Conservation (phyloP, 495 filamentous ascomycete species). For the Sabuloglossum arenarium region DNA sequence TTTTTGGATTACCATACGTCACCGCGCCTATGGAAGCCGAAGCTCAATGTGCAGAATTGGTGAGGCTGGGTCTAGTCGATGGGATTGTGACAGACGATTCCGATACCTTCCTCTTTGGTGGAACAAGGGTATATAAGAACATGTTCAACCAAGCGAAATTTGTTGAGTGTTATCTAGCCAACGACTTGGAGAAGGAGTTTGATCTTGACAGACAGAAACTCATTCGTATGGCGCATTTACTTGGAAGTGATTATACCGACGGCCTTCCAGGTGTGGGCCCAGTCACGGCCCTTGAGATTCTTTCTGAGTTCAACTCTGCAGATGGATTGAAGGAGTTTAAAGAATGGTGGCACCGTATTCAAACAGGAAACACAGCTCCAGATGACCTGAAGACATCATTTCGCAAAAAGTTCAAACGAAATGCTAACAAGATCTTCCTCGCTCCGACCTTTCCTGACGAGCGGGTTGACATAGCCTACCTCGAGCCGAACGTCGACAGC, state of each 20-base stretch:
- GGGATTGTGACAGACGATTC: constrained; percentile 97
- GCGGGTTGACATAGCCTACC: constrained; percentile 61
- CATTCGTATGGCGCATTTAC: constrained; percentile 69
- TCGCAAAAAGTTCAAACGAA: constrained; percentile 55
- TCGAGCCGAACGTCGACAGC: constrained; percentile 63
- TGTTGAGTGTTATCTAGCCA: constrained; percentile 86
- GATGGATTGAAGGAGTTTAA: constrained; percentile 43
- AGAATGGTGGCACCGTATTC: constrained; percentile 72
- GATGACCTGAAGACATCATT: constrained; percentile 37
- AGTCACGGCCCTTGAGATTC: constrained; percentile 77
- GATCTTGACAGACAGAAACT: constrained; percentile 63
- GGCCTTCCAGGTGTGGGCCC: constrained; percentile 78
- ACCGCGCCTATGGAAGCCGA: constrained; percentile 98
- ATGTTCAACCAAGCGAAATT: constrained; percentile 98
- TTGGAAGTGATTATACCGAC: constrained; percentile 89
- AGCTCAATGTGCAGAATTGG: constrained; percentile 88
- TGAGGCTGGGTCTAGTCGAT: constrained; percentile 68
- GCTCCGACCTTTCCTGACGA: constrained; percentile 54
- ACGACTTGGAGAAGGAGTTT: constrained; percentile 75
- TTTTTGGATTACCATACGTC: constrained; percentile 90
- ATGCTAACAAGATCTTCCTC: constrained; percentile 68
- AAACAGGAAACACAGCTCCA: constrained; percentile 28
- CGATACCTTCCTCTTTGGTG: constrained; percentile 94
- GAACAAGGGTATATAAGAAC: constrained; percentile 92
- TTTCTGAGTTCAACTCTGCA: constrained; percentile 56